phyloP scores from a whole-genome alignment of 192 early-diverging fungal species.

The Umbelopsis sp. region DNA sequence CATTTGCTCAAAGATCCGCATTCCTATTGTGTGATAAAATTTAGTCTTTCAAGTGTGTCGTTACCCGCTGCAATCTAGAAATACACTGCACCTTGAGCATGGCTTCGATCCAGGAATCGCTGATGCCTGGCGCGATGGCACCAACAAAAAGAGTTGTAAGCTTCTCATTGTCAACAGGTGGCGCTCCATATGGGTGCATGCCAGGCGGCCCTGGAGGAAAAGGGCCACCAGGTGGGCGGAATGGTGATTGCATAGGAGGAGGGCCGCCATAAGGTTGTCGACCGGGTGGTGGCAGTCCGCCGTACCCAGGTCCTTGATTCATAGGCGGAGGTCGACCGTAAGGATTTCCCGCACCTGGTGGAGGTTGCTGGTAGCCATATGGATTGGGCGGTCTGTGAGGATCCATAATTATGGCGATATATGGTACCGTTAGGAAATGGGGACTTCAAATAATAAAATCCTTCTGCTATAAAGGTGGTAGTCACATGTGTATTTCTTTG shows the following conservation, averaged over 20 bases:
- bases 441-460: too few species aligned
- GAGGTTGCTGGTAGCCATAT: constrained; percentile 14
- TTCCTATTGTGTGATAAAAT: constrained; percentile 44
- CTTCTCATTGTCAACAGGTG: constrained; percentile 52
- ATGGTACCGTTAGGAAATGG: too few species aligned
- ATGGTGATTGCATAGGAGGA: background rate
- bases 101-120: constrained; percentile 66
- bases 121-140: constrained; percentile 68
- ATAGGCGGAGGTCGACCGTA: constrained; percentile 10
- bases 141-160: constrained; percentile 73
- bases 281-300: background rate
- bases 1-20: constrained; percentile 68
- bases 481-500: too few species aligned
- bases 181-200: background rate
- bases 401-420: constrained; percentile 1
- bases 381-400: constrained; percentile 7
- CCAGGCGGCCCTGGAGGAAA: background rate
- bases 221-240: background rate
- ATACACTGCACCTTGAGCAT: constrained; percentile 55
- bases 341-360: background rate
- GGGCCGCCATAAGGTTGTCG: constrained; percentile 5
- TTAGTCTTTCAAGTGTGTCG: background rate
- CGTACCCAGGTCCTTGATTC: constrained; percentile 19
- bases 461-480: too few species aligned
- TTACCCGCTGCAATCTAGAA: background rate